A percentile compares a stretch with the other conserved stretches of the same genome.
Evolutionary conservation across 2,329 filamentous ascomycete species (phyloP).

Genomic region (Paramyrothecium roridum): DNA sequence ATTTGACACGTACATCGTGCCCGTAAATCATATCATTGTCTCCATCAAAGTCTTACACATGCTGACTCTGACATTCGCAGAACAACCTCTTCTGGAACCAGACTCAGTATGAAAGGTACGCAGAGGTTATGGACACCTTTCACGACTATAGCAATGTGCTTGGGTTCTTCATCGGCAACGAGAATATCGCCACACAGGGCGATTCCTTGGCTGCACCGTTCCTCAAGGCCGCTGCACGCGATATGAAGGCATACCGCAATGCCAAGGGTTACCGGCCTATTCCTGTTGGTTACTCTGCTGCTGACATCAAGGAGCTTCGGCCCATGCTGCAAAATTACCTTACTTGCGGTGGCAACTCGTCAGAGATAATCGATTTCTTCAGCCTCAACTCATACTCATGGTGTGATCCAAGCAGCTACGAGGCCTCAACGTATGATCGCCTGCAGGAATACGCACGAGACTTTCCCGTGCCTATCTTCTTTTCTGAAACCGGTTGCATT

Average conservation of each 20-base stretch:
- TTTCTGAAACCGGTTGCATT: conserved; percentile 87
- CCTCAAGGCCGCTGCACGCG: conserved; percentile 76
- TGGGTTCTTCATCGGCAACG: conserved; percentile 86
- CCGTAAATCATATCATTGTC: conserved; percentile 41
- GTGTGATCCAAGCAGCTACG: conserved; percentile 61
- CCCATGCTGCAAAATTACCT: conserved; percentile 68
- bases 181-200: conserved; percentile 66
- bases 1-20: conserved; percentile 65
- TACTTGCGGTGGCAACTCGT: conserved; percentile 68
- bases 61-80: conserved; percentile 27
- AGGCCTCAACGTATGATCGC: conserved; percentile 64
- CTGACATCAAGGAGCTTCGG: conserved; percentile 70
- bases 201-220: conserved; percentile 70
- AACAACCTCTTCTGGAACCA: conserved; percentile 67
- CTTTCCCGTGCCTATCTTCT: conserved; percentile 83
- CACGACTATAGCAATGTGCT: conserved; percentile 75
- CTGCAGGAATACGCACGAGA: conserved; percentile 64
- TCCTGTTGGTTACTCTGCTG: conserved; percentile 82
- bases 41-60: not conserved
- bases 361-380: conserved; percentile 78
- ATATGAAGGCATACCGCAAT: conserved; percentile 79
- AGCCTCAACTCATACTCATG: conserved; percentile 82
- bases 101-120: conserved; percentile 66
- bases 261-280: conserved; percentile 75
- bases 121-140: conserved; percentile 73